Percentiles rank a stretch among this genome's conserved stretches.
Evolutionary conservation across 352 stramenopile genomes (phyloP).

Genomic region (Pythium aristosporum): DNA sequence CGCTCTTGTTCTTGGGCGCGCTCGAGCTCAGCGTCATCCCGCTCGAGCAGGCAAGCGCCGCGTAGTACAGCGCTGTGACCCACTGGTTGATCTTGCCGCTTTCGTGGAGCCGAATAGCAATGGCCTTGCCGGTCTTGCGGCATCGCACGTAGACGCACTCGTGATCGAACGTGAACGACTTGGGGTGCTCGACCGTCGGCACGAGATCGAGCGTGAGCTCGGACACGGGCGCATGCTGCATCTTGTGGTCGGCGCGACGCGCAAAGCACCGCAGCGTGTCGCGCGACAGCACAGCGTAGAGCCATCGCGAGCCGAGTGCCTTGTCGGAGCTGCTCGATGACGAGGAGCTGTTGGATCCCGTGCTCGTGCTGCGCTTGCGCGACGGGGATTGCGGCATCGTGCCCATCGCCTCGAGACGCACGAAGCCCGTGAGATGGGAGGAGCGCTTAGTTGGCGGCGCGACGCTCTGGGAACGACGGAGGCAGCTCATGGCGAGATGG

Average conservation of each 20-base stretch:
- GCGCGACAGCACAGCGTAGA: conserved; percentile 31
- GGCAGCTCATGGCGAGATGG: conserved; percentile 20
- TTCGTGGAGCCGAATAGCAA: conserved; percentile 31
- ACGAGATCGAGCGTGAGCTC: conserved; percentile 27
- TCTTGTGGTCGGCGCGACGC: conserved; percentile 30
- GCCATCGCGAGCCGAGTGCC: conserved; percentile 20
- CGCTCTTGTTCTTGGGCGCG: conserved; percentile 26
- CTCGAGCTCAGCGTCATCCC: conserved; percentile 7
- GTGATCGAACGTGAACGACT: conserved; percentile 29
- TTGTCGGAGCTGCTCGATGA: conserved; percentile 15
- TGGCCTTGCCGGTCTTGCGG: conserved; percentile 13
- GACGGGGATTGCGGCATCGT: conserved; percentile 10
- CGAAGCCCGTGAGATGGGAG: conserved; percentile 28
- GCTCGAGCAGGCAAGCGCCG: conserved; percentile 18
- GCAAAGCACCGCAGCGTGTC: conserved; percentile 27
- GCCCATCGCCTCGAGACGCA: conserved; percentile 23
- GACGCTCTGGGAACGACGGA: conserved; percentile 28
- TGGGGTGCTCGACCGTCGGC: conserved; percentile 23
- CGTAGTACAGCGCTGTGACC: conserved; percentile 33
- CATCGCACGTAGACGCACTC: conserved; percentile 32
- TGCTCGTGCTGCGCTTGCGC: conserved; percentile 29
- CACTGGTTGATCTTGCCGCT: conserved; percentile 32
- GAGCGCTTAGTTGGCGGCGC: conserved; percentile 23
- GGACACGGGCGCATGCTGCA: conserved; percentile 24
- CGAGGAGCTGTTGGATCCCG: conserved; percentile 18